Base-by-base conservation (phyloP, 2,329 filamentous ascomycete species). In the Erysiphe pulchra region DNA sequence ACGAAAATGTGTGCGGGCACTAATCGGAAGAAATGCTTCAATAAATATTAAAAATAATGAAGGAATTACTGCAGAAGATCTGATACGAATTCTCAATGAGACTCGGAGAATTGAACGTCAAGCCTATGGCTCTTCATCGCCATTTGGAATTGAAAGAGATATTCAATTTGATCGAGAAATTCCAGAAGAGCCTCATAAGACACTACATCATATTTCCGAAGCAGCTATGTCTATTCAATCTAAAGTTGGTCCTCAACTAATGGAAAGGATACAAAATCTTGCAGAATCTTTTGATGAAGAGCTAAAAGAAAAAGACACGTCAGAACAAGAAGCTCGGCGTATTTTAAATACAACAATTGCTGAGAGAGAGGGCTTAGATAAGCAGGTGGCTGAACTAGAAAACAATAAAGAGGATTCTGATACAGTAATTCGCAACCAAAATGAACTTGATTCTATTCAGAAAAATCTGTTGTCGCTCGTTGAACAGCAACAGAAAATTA, bases 1-100 rank as follows among this genome's bases (percentile, higher is more conserved):
- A 16, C 77, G 85, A 40, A 93, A 95, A 54, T 92, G 86, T 52
- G 78, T 93, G 47, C 80, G 90, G 63, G 68, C 77, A 65, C 61
- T 84, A 65, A 61, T 86, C 59, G 76, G 75, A 32, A 78, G 87
- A 44, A 84, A 86, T 49, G 86, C 86, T 3, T 75, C 77, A 2
- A 80, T 84, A 0, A 77, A 92, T 55, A 78, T 95, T 46, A 69
- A 74, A 17, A 98, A 95, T 58, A 67, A 75, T 45, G 74, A 83
- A 47, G 83, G 85, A 28, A 70, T 92, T 50, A 81, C 82, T 1
- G 85, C 85, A 11, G 82, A 92, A 54, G 79, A 87, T 51, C 67
- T 93, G 45, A 84, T 93, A 53, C 77, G 80, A 56, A 69, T 77
- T 48, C 60, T 79, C 34, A 90, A 92, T 49, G 75, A 75, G 1